Evolutionary conservation across 2,329 filamentous ascomycete genomes (phyloP).

Genomic region (Ustilaginoidea virens): DNA sequence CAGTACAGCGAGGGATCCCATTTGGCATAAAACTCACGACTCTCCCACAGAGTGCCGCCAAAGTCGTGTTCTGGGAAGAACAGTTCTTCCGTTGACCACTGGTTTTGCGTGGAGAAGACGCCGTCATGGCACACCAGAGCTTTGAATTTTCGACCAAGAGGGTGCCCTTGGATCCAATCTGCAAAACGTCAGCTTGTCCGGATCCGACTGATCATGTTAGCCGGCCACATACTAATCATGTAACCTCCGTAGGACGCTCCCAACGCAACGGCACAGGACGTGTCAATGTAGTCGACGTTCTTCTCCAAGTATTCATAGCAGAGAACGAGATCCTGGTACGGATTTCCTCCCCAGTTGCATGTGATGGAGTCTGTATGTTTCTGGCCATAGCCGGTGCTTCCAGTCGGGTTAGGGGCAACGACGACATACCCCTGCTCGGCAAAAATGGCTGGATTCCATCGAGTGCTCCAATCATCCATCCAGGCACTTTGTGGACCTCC

Average conservation of each 20-base stretch:
- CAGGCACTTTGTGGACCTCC: conserved; percentile 71
- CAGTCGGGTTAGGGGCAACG: conserved; percentile 69
- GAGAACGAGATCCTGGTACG: conserved; percentile 69
- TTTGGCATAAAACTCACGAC: conserved; percentile 46
- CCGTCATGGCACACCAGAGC: conserved; percentile 82
- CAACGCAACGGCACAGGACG: conserved; percentile 50
- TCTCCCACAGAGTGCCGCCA: conserved; percentile 44
- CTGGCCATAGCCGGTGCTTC: conserved; percentile 71
- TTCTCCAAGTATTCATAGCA: conserved; percentile 60
- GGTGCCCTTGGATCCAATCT: conserved; percentile 84
- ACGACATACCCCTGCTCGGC: conserved; percentile 80
- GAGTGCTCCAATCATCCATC: conserved; percentile 60
- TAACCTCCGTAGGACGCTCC: conserved; percentile 64
- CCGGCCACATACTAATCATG: conserved; percentile 47
- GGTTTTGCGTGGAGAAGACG: conserved; percentile 56
- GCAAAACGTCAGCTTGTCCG: conserved; percentile 13
- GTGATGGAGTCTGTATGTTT: conserved; percentile 61
- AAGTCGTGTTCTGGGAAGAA: conserved; percentile 58
- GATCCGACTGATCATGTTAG: too few species aligned
- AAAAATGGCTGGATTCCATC: conserved; percentile 78
- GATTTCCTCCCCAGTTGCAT: conserved; percentile 69
- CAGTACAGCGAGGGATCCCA: conserved; percentile 54
- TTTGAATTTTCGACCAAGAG: conserved; percentile 70
- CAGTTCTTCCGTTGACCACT: conserved; percentile 52
- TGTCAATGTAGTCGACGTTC: conserved; percentile 54